These are phyloP conservation scores for Cylindrotheca closterium DNA, from an alignment of 108 stramenopile genomes.

Conservation along the genomic window DNA sequence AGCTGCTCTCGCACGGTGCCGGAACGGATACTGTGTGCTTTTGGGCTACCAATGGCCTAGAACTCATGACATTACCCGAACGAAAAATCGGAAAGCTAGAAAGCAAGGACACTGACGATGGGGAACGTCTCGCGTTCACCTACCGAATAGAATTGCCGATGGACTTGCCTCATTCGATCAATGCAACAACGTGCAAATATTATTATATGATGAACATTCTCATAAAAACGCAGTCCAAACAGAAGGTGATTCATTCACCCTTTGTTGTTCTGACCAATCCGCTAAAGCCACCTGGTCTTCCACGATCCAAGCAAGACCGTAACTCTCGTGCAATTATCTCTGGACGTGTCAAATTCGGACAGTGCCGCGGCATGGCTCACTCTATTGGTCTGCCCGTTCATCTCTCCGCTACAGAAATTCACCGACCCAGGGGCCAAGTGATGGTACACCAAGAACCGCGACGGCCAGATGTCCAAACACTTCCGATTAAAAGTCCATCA, in stretches of 20 bases:
- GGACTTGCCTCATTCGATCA: conserved; percentile 44
- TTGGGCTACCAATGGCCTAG: conserved; percentile 53
- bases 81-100: conserved; percentile 16
- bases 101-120: not conserved
- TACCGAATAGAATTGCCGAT: conserved; percentile 53
- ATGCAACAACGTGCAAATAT: conserved; percentile 48
- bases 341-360: conserved; percentile 41
- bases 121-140: conserved; percentile 38
- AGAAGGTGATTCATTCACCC: conserved; percentile 29
- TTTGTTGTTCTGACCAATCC: conserved; percentile 33
- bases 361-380: conserved; percentile 38
- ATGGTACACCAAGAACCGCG: conserved; percentile 23
- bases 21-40: conserved; percentile 46
- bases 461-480: conserved; percentile 30
- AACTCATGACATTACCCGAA: conserved; percentile 35
- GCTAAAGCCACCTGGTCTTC: conserved; percentile 6
- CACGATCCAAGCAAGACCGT: conserved; percentile 6
- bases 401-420: conserved; percentile 45
- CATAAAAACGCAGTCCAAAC: conserved; percentile 20
- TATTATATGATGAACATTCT: conserved; percentile 41
- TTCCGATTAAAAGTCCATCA: conserved; percentile 33
- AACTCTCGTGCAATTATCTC: conserved; percentile 1
- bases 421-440: conserved; percentile 40
- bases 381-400: conserved; percentile 45
- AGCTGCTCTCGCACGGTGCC: conserved; percentile 16